A percentile compares a stretch with the other conserved stretches of the same genome.
Conservation (phyloP, 176 grass and related monocot species). For the Triticum urartu region DNA sequence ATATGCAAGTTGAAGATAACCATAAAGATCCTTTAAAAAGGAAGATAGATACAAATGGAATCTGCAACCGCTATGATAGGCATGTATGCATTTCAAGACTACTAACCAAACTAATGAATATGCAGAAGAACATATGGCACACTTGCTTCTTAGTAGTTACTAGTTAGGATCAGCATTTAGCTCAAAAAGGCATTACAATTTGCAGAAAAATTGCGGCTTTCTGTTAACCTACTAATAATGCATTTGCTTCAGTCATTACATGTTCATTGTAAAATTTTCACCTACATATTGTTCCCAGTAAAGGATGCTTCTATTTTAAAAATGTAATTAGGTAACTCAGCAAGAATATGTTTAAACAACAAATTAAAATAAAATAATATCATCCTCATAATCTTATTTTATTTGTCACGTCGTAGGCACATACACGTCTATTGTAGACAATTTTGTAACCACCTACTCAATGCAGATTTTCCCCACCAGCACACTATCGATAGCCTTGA, state of each 20-base stretch:
- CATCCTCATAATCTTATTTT: neutral
- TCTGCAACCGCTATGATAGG: constrained; percentile 6
- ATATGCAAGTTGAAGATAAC: constrained; percentile 8
- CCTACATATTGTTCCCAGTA: neutral
- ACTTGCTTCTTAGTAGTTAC: neutral
- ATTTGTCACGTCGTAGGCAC: neutral
- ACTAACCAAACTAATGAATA: constrained; percentile 22
- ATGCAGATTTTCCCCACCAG: constrained; percentile 24
- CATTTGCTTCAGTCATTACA: neutral
- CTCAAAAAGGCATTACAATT: neutral
- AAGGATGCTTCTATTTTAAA: neutral
- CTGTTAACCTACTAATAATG: neutral
- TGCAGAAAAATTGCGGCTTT: neutral
- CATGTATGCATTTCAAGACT: constrained; percentile 10
- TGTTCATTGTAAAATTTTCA: neutral
- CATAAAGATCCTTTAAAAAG: constrained; percentile 16
- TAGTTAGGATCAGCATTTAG: constrained; percentile 1
- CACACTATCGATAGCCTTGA: neutral
- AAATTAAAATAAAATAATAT: neutral
- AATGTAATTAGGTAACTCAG: neutral
- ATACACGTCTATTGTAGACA: constrained; percentile 12
- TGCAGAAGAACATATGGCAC: neutral
- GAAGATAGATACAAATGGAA: constrained; percentile 7
- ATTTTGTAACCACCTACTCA: constrained; percentile 38
- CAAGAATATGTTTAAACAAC: neutral